Base-by-base conservation (phyloP, 345 rosid species). In the Cardamine chenopodiifolia region DNA sequence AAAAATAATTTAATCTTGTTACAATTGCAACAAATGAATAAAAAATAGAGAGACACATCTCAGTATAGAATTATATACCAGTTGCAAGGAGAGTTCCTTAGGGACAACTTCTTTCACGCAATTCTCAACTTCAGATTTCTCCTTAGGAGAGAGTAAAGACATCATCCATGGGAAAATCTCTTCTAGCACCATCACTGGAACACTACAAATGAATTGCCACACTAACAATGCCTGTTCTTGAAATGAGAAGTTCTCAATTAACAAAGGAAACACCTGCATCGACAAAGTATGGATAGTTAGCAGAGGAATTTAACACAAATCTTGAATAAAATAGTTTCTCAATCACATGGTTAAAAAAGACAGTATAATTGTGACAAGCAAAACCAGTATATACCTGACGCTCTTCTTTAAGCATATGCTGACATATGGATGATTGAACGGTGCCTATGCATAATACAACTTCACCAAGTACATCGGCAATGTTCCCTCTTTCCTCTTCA, bases 381-480 rank as follows among this genome's bases (percentile, higher is more conserved):
- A 71, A 44, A 28, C 19, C 15, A 28, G 8, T 55, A 28, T 55
- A 28, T 72, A 57, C 97, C 93, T 89, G 96, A 45, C 87, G 75
- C 70, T 91, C 97, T 85, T 91, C 97, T 86, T 89, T 91, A 57
- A 68, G 80, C 93, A 85, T 85, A 79, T 91, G 96, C 25, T 88
- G 80, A 61, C 86, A 81, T 37, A 91, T 82, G 58, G 83, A 85
- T 48, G 87, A 78, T 40, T 82, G 86, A 73, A 85, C 53, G 77
- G 85, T 85, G 76, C 85, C 69, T 6, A 86, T 76, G 74, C 72
- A 62, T 70, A 71, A 44, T 5, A 88, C 53, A 54, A 89, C 83
- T 79, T 91, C 91, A 57, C 79, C 83, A 76, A 82, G 70, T 37
- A 80, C 70, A 73, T 76, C 34, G 26, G 72, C 37, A 55, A 22